Evolutionary conservation across 371 early-diverging fungal genomes (phyloP).

Genomic region (Circinella umbellata): DNA sequence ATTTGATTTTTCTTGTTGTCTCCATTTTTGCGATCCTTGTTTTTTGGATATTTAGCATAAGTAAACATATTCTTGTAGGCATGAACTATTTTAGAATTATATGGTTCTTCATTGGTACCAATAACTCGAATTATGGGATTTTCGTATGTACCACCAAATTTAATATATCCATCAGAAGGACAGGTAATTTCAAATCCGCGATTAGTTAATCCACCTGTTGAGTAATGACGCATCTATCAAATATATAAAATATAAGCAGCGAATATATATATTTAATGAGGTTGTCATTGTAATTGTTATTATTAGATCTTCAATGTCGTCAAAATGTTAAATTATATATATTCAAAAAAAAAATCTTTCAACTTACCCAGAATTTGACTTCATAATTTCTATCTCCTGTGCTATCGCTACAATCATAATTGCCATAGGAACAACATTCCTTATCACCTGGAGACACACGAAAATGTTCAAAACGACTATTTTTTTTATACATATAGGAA

Average conservation of each 20-base stretch:
- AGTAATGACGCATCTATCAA: background rate
- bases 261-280: too few relatives aligned
- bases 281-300: too few relatives aligned
- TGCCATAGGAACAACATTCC: background rate
- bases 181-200: background rate
- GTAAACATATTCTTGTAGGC: too few relatives aligned
- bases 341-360: too few relatives aligned
- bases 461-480: background rate
- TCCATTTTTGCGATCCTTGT: too few relatives aligned
- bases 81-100: too few relatives aligned
- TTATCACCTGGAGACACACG: background rate
- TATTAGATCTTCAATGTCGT: too few relatives aligned
- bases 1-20: background rate
- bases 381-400: background rate
- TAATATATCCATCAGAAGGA: background rate
- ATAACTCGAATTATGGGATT: background rate
- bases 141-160: background rate
- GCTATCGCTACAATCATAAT: background rate
- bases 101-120: background rate
- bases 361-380: background rate
- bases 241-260: background rate
- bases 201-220: background rate
- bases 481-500: too few relatives aligned
- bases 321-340: too few relatives aligned
- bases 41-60: too few relatives aligned